These are phyloP conservation scores for Phytopythium aichiense DNA, from an alignment of 352 stramenopile species.

Conservation along the genomic window DNA sequence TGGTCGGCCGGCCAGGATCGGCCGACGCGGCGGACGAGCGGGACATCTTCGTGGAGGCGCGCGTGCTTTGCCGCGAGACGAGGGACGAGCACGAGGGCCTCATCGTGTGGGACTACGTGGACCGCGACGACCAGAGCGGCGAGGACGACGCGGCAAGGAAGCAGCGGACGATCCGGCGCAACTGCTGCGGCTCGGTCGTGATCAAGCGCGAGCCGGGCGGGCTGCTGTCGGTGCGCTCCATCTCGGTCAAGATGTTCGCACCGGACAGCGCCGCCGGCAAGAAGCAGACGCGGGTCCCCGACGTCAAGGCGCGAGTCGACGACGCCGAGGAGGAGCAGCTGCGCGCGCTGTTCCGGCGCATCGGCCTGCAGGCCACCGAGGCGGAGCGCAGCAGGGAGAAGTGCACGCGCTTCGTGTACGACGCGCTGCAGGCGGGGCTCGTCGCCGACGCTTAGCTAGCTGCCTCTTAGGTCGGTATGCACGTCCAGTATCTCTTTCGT, in stretches of 20 bases:
- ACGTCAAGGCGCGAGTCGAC: not conserved
- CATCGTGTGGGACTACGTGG: slow-evolving; percentile 66
- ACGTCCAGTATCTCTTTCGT: too few relatives aligned
- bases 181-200: slow-evolving; percentile 44
- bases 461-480: too few relatives aligned
- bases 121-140: slow-evolving; percentile 46
- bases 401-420: slow-evolving; percentile 52
- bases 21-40: slow-evolving; percentile 6
- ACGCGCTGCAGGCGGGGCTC: slow-evolving; percentile 17
- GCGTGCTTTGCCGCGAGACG: slow-evolving; percentile 47
- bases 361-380: slow-evolving; percentile 52
- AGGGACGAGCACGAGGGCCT: slow-evolving; percentile 23
- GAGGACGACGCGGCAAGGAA: slow-evolving; percentile 8
- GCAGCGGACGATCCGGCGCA: slow-evolving; percentile 31
- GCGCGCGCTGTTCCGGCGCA: slow-evolving; percentile 30
- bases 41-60: slow-evolving; percentile 52
- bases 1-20: not conserved
- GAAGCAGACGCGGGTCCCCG: not conserved
- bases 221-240: slow-evolving; percentile 54
- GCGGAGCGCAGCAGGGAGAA: slow-evolving; percentile 40
- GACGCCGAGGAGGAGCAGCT: slow-evolving; percentile 15
- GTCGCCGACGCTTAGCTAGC: too few relatives aligned
- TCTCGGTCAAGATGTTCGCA: slow-evolving; percentile 59
- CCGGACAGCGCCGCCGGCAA: slow-evolving; percentile 11
- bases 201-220: slow-evolving; percentile 33